These are phyloP conservation scores for Hypoxylon sp. DNA, from an alignment of 2,329 filamentous ascomycete species.

Conservation along the genomic window DNA sequence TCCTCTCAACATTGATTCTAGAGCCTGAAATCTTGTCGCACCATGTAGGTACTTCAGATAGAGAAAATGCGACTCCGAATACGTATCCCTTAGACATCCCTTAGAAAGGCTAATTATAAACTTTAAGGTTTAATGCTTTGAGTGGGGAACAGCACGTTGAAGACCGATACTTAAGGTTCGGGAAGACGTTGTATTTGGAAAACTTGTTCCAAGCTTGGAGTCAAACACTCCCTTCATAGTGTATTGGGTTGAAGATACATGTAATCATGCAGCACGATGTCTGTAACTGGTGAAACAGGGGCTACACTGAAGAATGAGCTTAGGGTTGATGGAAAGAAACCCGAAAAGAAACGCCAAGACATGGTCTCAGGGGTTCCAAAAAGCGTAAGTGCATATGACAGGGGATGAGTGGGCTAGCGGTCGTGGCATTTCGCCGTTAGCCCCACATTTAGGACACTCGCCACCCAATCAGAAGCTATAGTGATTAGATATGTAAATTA, in stretches of 20 bases:
- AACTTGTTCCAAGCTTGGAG: not conserved
- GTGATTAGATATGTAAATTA: slow-evolving; percentile 33
- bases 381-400: slow-evolving; percentile 12
- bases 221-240: not conserved
- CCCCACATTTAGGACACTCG: slow-evolving; percentile 14
- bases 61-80: not conserved
- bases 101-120: slow-evolving; percentile 4
- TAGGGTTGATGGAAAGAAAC: not conserved
- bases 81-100: not conserved
- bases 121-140: slow-evolving; percentile 4
- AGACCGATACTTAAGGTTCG: slow-evolving; percentile 1
- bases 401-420: slow-evolving; percentile 13
- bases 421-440: slow-evolving; percentile 32
- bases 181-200: slow-evolving; percentile 10
- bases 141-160: slow-evolving; percentile 12
- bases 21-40: not conserved
- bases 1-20: no score
- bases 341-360: slow-evolving; percentile 6
- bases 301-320: slow-evolving; percentile 9
- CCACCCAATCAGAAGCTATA: slow-evolving; percentile 20
- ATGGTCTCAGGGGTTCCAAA: slow-evolving; percentile 16
- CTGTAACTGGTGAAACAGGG: slow-evolving; percentile 26
- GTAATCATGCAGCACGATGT: slow-evolving; percentile 14
- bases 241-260: slow-evolving; percentile 1
- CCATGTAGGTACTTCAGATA: not conserved